phyloP scores from a whole-genome alignment of 305 asterid species.

The Andrographis paniculata region DNA sequence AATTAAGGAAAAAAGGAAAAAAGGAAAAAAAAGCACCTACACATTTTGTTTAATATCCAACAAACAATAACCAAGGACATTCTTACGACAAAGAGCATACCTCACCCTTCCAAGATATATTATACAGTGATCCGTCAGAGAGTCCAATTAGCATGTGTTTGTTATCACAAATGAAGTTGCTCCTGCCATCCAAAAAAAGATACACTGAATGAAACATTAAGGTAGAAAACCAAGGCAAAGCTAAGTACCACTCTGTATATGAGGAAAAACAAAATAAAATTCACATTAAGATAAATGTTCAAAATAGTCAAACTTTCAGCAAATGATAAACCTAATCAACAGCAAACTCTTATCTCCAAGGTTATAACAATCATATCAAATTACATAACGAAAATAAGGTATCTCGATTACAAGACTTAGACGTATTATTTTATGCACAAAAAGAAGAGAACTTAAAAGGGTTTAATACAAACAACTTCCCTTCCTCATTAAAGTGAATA shows the following conservation, averaged over 20 bases:
- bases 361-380: conserved; percentile 14
- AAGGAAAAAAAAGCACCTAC: too few relatives aligned
- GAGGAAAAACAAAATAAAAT: conserved; percentile 9
- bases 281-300: conserved; percentile 9
- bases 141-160: conserved; percentile 87
- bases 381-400: conserved; percentile 11
- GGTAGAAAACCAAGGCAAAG: conserved; percentile 11
- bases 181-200: conserved; percentile 51
- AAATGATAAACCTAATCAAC: conserved; percentile 15
- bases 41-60: too few relatives aligned
- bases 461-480: not conserved
- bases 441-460: conserved; percentile 7
- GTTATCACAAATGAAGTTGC: conserved; percentile 93
- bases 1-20: conserved; percentile 8
- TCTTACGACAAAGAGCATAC: conserved; percentile 39
- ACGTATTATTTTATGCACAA: conserved; percentile 1
- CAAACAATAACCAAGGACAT: conserved; percentile 10
- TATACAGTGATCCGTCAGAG: conserved; percentile 93
- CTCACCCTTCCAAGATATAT: conserved; percentile 99
- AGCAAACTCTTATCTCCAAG: conserved; percentile 7
- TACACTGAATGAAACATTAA: conserved; percentile 11
- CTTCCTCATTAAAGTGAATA: not conserved
- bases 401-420: conserved; percentile 11
- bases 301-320: conserved; percentile 14
- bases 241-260: conserved; percentile 6